Conservation (phyloP, 768 basidiomycete genomes). For the Cyclocybe cylindracea region DNA sequence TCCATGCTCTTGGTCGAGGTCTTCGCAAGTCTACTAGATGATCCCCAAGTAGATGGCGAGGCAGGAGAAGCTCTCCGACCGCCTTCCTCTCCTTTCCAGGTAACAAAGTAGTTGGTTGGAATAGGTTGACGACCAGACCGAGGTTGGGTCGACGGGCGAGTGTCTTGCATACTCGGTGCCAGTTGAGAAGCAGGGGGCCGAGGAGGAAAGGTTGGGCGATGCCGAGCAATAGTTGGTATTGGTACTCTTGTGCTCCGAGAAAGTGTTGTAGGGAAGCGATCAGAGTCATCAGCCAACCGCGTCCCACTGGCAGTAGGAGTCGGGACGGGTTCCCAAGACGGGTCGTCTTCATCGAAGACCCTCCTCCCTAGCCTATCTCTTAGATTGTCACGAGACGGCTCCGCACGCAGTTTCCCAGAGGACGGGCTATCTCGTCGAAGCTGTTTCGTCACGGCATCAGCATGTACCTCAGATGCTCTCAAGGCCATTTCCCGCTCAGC, state of each 20-base stretch:
- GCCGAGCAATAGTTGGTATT: slow-evolving; percentile 12
- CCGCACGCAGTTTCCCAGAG: slow-evolving; percentile 27
- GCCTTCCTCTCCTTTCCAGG: slow-evolving; percentile 51
- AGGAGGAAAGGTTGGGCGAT: slow-evolving; percentile 29
- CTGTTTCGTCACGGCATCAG: slow-evolving; percentile 30
- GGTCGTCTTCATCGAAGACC: slow-evolving; percentile 20
- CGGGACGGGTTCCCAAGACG: slow-evolving; percentile 18
- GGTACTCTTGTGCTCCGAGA: slow-evolving; percentile 11
- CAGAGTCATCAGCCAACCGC: slow-evolving; percentile 15
- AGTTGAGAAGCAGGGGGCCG: slow-evolving; percentile 37
- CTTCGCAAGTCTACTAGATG: slow-evolving; percentile 30
- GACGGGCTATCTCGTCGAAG: slow-evolving; percentile 28
- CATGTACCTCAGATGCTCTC: slow-evolving; percentile 38
- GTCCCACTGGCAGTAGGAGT: slow-evolving; percentile 5
- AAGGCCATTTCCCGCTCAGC: slow-evolving; percentile 47
- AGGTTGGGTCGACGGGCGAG: slow-evolving; percentile 28
- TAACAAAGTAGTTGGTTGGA: slow-evolving; percentile 46
- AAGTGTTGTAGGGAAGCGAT: slow-evolving; percentile 14
- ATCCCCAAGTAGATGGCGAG: slow-evolving; percentile 30
- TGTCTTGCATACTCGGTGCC: slow-evolving; percentile 24
- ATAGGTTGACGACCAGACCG: slow-evolving; percentile 45
- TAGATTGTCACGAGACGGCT: slow-evolving; percentile 32
- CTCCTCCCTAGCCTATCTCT: slow-evolving; percentile 8
- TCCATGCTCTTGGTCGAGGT: slow-evolving; percentile 58
- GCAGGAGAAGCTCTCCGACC: slow-evolving; percentile 33